Evolutionary conservation across 192 early-diverging fungal species (phyloP), one percentile per base, ranked within the genome.

Genomic region (Coemansia sp.): DNA sequence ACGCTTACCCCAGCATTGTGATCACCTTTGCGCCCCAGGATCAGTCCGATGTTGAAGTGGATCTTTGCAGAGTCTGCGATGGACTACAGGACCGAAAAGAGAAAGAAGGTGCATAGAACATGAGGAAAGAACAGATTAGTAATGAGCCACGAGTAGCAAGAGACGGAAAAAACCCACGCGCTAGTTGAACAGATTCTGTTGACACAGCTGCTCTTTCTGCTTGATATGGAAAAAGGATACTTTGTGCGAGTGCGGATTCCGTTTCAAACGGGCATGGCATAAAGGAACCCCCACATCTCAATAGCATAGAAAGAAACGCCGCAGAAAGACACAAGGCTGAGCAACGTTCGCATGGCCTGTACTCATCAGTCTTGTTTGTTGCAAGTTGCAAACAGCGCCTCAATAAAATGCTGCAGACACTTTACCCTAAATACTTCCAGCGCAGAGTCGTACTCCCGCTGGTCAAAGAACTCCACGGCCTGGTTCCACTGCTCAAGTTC

Each of bases 11-110:
- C 96, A 64, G 83, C 86, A 23, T 90, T 82, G 72, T 89, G 83
- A 61, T 94, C 85, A 18, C 86, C 87, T 40, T 92, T 61, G 26
- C 88, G 90, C 4, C 93, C 84, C 55, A 87, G 87, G 42, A 91
- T 85, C 63, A 95, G 87, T 7, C 91, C 94, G 72, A 97, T 93
- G 77, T 97, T 99, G 79, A 97, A 99, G 75, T 95, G 93, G 53
- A 97, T 95, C 79, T 95, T 95, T 39, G 95, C 88, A 18, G 88
- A 90, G 71, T 96, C 93, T 37, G 95, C 95, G 61, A 99, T 81
- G 37, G 56, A 57, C 74, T 80, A 74, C 62, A 63, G 20, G 26
- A 28, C 26, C 33, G 26, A 46, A 61, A 34, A 37, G 20, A 64
- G 31, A 51, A n/a, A 42, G 9, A 35, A 75, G 33, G 30, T 52